Base-by-base conservation (phyloP, 106 monocot genomes). In the Dendrobium nobile region DNA sequence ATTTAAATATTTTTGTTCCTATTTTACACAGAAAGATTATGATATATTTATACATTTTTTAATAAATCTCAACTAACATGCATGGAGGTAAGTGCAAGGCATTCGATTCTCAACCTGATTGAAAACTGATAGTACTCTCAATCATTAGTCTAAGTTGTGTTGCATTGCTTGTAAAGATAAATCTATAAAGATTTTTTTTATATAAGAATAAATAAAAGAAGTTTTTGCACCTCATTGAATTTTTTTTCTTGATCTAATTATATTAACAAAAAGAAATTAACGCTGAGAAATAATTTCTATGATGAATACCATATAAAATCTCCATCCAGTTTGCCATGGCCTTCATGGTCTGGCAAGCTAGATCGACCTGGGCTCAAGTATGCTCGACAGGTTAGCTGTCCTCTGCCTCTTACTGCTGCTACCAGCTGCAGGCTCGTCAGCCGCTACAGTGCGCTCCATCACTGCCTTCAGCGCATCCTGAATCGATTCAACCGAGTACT, bases 391-490 rank as follows among this genome's bases (percentile, higher is more conserved):
- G n/a, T 44, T 42, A 15, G 79, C 85, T 19, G 90, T 96, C 68
- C 96, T 79, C 85, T 96, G 96, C 80, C 92, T 54, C 84, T 96
- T 96, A 16, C 85, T 83, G 68, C 84, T 84, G 59, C 78, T 79
- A 43, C 81, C 75, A 22, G 77, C 77, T 3, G 87, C 75, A 0
- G 92, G 82, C 7, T 88, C 43, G 7, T 89, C 86, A 4, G 82
- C 84, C 10, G 88, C 43, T 7, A 88, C 58, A 27, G 84, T 65
- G 41, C 88, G 73, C 54, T 94, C 94, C 87, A 96, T 93, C 37
- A 96, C 92, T 0, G 90, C 87, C 74, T 84, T 92, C 41, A 96
- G 87, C 1, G 92, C 90, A 37, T 94, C 94, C 64, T 92, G 93
- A 22, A 96, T 87, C 7, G 91, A 78, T 11, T 82, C 75, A 24